Conservation (phyloP, 495 filamentous ascomycete genomes). For the Penicillium waksmanii region DNA sequence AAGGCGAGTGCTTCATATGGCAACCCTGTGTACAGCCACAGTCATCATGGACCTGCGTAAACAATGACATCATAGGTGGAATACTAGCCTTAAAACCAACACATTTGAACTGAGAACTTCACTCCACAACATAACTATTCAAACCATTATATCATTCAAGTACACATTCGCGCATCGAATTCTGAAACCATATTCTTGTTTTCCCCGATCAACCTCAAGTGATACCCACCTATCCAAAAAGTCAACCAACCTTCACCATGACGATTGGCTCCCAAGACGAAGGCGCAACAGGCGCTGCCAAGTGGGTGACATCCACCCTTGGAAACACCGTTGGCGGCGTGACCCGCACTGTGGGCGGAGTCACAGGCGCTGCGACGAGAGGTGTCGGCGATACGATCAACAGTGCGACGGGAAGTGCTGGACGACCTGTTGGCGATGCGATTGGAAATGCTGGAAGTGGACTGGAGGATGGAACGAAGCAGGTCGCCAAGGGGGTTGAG, state of each 20-base stretch:
- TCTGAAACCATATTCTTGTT: neutral
- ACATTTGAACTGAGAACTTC: neutral
- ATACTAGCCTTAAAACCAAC: slow-evolving; percentile 2
- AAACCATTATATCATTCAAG: neutral
- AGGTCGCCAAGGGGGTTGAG: slow-evolving; percentile 65
- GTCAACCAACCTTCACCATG: slow-evolving; percentile 16
- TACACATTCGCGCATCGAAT: neutral
- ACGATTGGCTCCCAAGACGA: slow-evolving; percentile 33
- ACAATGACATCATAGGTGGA: slow-evolving; percentile 27
- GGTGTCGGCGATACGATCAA: slow-evolving; percentile 67
- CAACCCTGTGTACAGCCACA: slow-evolving; percentile 13
- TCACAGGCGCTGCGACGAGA: slow-evolving; percentile 68
- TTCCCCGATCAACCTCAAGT: neutral
- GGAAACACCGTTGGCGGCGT: slow-evolving; percentile 67
- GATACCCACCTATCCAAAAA: neutral
- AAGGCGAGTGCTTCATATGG: neutral
- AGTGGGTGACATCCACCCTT: slow-evolving; percentile 53
- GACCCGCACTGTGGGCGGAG: slow-evolving; percentile 68
- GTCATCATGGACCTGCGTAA: slow-evolving; percentile 20
- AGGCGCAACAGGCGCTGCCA: slow-evolving; percentile 46
- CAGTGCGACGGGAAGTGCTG: slow-evolving; percentile 63
- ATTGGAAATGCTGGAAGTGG: slow-evolving; percentile 62
- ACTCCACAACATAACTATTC: neutral
- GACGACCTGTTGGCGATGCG: slow-evolving; percentile 68
- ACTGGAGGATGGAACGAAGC: slow-evolving; percentile 59